Percentiles rank a stretch among this genome's conserved stretches.
These are phyloP conservation scores for Bryum argenteum DNA, from an alignment of 225 moss, liverwort and hornwort species.

Conservation along the genomic window DNA sequence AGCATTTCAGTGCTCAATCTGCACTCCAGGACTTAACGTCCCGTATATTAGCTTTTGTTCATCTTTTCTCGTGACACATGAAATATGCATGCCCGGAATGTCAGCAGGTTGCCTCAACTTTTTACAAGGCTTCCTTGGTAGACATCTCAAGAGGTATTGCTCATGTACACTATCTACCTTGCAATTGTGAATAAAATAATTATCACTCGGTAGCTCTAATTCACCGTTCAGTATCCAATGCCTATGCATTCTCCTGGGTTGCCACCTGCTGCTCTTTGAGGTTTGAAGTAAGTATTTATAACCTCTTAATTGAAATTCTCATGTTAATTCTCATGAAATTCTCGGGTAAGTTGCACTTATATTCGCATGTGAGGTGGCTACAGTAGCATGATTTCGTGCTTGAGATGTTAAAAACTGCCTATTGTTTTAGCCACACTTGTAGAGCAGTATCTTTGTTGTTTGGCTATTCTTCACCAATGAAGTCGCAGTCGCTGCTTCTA, in stretches of 20 bases:
- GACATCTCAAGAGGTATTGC: constrained; percentile 32
- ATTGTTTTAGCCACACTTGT: too few species aligned
- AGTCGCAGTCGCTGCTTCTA: too few species aligned
- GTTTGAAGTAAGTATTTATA: too few species aligned
- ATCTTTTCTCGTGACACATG: not conserved
- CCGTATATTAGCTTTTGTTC: not conserved
- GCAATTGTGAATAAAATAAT: not conserved
- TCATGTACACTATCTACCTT: constrained; percentile 7
- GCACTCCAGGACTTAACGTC: not conserved
- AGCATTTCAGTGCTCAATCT: constrained; percentile 3
- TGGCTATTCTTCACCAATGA: too few species aligned
- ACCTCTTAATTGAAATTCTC: too few species aligned
- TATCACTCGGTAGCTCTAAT: not conserved
- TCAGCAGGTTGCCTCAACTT: constrained; percentile 5
- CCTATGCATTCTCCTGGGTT: not conserved
- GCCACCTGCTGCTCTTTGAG: too few species aligned
- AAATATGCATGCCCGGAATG: constrained; percentile 23
- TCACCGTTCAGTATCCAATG: not conserved
- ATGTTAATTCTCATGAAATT: too few species aligned
- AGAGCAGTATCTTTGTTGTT: too few species aligned
- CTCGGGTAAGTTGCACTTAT: too few species aligned
- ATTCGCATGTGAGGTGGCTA: too few species aligned
- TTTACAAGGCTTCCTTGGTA: constrained; percentile 8
- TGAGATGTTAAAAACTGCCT: too few species aligned
- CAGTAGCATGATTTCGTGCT: too few species aligned